Percentiles rank a stretch among this genome's conserved stretches.
Conservation (phyloP, 1,139 yeast species). For the Yamadazyma trypodendri region DNA sequence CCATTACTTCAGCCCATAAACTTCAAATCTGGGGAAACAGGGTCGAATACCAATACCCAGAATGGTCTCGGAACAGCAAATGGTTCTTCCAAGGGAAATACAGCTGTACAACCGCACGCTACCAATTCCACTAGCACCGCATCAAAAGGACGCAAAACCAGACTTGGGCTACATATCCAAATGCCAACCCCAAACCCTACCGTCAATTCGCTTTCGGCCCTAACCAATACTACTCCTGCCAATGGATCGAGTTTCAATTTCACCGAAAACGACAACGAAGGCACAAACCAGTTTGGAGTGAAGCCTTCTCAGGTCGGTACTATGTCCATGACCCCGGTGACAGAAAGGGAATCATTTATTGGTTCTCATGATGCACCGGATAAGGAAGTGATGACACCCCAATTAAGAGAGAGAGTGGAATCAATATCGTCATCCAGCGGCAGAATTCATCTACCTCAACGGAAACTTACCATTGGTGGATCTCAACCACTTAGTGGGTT, state of each 20-base stretch:
- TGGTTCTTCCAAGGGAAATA: neutral
- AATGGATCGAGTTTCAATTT: constrained; percentile 19
- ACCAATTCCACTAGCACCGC: neutral
- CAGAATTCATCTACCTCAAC: constrained; percentile 8
- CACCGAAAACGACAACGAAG: constrained; percentile 25
- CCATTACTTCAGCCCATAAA: constrained; percentile 64
- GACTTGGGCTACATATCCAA: constrained; percentile 46
- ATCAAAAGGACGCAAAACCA: constrained; percentile 19
- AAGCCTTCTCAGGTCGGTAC: constrained; percentile 50
- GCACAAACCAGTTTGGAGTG: constrained; percentile 66
- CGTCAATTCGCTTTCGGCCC: constrained; percentile 33
- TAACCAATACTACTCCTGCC: constrained; percentile 21
- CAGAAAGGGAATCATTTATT: constrained; percentile 48
- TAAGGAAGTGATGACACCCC: constrained; percentile 13
- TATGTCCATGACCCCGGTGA: constrained; percentile 74
- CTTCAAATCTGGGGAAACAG: constrained; percentile 28
- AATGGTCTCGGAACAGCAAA: neutral
- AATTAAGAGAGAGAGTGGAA: constrained; percentile 20
- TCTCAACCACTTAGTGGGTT: constrained; percentile 13
- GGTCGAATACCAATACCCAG: neutral
- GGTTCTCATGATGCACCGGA: constrained; percentile 9
- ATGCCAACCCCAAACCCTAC: constrained; percentile 48
- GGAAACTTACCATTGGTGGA: constrained; percentile 14
- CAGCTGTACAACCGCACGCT: neutral
- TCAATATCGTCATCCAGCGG: constrained; percentile 12